Base-by-base conservation (phyloP, 768 basidiomycete species). In the Dioszegia hungarica region DNA sequence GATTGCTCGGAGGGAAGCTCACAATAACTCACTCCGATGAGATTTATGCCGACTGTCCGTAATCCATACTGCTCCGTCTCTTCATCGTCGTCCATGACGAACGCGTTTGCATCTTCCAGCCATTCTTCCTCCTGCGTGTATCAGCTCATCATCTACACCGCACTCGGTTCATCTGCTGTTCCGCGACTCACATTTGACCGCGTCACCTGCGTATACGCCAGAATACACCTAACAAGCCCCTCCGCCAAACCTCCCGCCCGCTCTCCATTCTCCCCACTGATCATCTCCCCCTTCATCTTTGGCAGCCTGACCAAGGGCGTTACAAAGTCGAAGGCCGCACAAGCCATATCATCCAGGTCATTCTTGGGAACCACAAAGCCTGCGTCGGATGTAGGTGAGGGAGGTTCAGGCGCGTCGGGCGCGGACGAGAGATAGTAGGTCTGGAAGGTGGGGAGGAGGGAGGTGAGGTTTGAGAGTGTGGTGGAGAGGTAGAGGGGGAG, bases 1-100 rank as follows among this genome's bases (percentile, higher is more conserved):
- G 33, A 39, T 20, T 24, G 22, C 17, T 19, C 24, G 39, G 29
- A 11, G 11, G 19, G 12, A 36, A 28, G 28, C 8, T 22, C 39
- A 34, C 3, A 28, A 37, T 12, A 31, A 70, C 78, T 58, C 43
- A 95, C 93, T 29, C 81, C 81, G 48, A 94, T 77, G 33, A 97
- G 77, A 68, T 97, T 94, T 64, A 91, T 86, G 2, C 86, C 86
- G 3, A 89, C 87, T 1, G 89, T 83, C 33, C 95, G 82, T 31
- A 90, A 81, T 53, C 88, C 89, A 70, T 91, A 93, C 1, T 81
- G 72, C 51, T 88, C 84, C 0, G 85, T 85, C 60, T 94, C 91
- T 59, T 97, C 94, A 52, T 95, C 90, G 68, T 97, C 93, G 70
- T 98, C 90, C 24, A 87, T 86, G 28, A 98, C 85, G 68, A 98